phyloP scores from a whole-genome alignment of 176 grass and related monocot genomes.

The Aegilops tauschii region DNA sequence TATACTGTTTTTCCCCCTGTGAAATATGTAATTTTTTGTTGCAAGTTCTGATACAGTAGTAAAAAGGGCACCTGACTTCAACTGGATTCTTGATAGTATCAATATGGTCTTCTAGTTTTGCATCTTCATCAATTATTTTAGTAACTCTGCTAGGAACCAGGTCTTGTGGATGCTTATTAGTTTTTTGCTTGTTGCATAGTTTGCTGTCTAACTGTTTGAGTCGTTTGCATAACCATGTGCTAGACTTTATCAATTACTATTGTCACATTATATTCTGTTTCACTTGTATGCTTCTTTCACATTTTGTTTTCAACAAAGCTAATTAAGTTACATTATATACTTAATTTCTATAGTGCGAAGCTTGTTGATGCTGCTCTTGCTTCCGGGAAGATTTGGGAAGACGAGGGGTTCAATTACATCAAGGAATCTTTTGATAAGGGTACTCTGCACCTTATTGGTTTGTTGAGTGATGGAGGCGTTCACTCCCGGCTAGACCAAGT shows the following conservation, averaged over 20 bases:
- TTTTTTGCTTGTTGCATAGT: not conserved
- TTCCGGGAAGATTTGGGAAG: slow-evolving; percentile 84
- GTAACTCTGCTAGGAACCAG: not conserved
- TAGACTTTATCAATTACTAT: not conserved
- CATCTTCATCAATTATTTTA: not conserved
- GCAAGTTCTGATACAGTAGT: not conserved
- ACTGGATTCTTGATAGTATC: not conserved
- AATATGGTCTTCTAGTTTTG: not conserved
- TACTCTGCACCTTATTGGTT: slow-evolving; percentile 92
- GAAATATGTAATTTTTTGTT: not conserved
- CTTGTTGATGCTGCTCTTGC: slow-evolving; percentile 88
- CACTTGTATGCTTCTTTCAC: not conserved
- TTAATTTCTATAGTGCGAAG: slow-evolving; percentile 61
- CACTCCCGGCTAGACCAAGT: slow-evolving; percentile 96
- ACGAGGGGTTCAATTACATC: slow-evolving; percentile 91
- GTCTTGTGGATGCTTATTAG: not conserved
- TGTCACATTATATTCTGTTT: not conserved
- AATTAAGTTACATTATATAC: not conserved
- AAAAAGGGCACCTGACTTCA: not conserved
- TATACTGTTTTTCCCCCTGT: slow-evolving; percentile 36
- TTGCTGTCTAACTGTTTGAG: not conserved
- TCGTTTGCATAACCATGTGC: not conserved
- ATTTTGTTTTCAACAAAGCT: not conserved
- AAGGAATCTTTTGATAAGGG: slow-evolving; percentile 75
- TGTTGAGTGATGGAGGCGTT: slow-evolving; percentile 97